Conservation (phyloP, 371 early-diverging fungal species). For the Choanephora cucurbitarum region DNA sequence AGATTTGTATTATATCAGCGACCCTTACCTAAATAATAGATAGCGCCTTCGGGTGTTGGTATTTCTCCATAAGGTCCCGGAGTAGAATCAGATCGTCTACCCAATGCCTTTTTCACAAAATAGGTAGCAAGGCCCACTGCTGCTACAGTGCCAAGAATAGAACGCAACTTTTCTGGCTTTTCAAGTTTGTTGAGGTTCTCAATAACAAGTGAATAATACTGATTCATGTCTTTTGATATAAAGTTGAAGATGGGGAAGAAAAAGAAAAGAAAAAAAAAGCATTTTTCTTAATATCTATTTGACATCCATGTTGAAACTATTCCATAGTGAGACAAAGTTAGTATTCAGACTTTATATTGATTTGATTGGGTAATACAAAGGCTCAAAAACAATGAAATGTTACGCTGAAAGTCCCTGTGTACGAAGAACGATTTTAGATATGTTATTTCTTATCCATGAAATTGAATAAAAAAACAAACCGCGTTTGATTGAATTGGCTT, state of each 20-base stretch:
- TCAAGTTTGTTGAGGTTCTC: neutral
- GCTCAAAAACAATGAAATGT: too few relatives aligned
- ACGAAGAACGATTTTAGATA: too few relatives aligned
- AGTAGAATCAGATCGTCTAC: neutral
- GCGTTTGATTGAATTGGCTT: too few relatives aligned
- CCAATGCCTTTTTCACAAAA: neutral
- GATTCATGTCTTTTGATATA: neutral
- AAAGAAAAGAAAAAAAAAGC: neutral
- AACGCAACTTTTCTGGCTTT: neutral
- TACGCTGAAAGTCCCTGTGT: neutral
- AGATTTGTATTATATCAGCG: too few relatives aligned
- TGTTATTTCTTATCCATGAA: too few relatives aligned
- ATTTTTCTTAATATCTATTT: neutral
- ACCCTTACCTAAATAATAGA: constrained; percentile 16
- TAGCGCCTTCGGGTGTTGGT: constrained; percentile 17
- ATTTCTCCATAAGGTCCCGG: constrained; percentile 4
- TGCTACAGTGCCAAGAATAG: constrained; percentile 5
- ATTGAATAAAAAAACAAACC: too few relatives aligned
- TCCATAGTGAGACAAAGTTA: neutral
- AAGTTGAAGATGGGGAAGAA: neutral
- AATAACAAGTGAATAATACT: neutral
- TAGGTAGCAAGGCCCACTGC: constrained; percentile 5
- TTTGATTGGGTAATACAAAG: neutral
- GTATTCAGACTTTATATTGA: neutral
- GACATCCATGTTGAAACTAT: neutral